Conservation (phyloP, 1,284 basidiomycete genomes). For the Megacollybia platyphylla region DNA sequence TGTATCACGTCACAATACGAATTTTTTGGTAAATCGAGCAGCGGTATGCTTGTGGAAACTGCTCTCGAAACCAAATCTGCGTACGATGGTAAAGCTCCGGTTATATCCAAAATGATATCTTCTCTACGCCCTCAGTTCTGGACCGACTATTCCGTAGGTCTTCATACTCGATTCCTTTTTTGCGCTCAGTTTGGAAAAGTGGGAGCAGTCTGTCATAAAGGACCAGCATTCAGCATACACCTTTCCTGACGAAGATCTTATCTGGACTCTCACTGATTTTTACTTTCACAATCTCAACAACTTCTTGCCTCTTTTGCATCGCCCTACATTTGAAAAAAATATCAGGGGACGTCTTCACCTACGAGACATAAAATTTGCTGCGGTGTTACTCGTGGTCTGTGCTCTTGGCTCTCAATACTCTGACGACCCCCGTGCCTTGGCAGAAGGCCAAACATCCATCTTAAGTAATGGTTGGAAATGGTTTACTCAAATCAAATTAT, state of each 20-base stretch:
- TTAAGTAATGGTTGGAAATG: neutral
- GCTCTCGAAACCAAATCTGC: too few species aligned
- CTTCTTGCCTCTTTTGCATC: constrained; percentile 46
- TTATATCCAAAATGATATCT: too few species aligned
- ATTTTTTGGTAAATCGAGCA: too few species aligned
- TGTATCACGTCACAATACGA: too few species aligned
- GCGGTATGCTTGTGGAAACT: too few species aligned
- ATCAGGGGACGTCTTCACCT: constrained; percentile 34
- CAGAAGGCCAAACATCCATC: constrained; percentile 5
- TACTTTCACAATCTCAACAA: neutral
- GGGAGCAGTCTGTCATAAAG: too few species aligned
- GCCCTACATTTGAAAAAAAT: constrained; percentile 41
- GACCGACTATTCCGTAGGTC: too few species aligned
- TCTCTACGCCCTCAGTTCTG: too few species aligned
- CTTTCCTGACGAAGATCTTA: neutral
- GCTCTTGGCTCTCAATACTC: constrained; percentile 47
- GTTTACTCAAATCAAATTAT: neutral
- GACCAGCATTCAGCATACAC: neutral
- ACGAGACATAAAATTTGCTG: constrained; percentile 39
- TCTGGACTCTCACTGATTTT: neutral
- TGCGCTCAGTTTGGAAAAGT: too few species aligned
- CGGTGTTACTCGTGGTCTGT: constrained; percentile 48
- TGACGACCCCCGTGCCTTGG: constrained; percentile 38
- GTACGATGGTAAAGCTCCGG: too few species aligned
- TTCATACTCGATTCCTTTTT: too few species aligned